Evolutionary conservation across 2,329 filamentous ascomycete species (phyloP).

Genomic region (Epichloe typhina): DNA sequence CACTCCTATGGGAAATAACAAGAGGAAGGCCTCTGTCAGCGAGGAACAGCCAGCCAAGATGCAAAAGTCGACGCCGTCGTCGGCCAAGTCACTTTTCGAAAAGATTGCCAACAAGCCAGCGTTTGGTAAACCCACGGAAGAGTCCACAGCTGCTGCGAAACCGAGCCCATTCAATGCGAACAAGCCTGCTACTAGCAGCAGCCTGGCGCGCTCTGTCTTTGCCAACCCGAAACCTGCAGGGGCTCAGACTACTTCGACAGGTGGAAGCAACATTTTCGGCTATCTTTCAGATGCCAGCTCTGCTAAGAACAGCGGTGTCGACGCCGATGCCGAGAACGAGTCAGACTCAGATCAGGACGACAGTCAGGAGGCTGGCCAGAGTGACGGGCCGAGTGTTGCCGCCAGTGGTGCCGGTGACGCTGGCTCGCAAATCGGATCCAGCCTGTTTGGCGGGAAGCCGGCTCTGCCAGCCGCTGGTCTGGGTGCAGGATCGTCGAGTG

Average conservation of each 20-base stretch:
- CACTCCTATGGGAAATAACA: conserved; percentile 28
- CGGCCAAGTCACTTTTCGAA: conserved; percentile 43
- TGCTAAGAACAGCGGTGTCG: conserved; percentile 38
- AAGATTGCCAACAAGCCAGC: conserved; percentile 39
- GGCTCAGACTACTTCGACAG: conserved; percentile 11
- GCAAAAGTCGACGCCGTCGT: conserved; percentile 37
- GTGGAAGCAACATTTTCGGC: conserved; percentile 41
- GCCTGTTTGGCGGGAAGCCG: conserved; percentile 19
- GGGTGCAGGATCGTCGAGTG: conserved; percentile 18
- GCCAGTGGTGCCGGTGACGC: conserved; percentile 28
- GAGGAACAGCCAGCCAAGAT: conserved; percentile 38
- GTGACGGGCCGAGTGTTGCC: conserved; percentile 29
- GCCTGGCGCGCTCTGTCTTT: conserved; percentile 30
- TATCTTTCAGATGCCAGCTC: conserved; percentile 45
- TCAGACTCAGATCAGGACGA: conserved; percentile 30
- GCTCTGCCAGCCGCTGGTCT: conserved; percentile 12
- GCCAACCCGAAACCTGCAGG: conserved; percentile 23
- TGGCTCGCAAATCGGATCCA: conserved; percentile 18
- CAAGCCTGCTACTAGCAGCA: conserved; percentile 22
- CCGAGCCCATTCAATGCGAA: conserved; percentile 20
- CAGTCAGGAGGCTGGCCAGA: conserved; percentile 29
- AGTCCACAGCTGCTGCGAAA: conserved; percentile 15
- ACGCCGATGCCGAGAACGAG: conserved; percentile 34
- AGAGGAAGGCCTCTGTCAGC: conserved; percentile 35
- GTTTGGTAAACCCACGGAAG: conserved; percentile 14